Evolutionary conservation across 2,329 filamentous ascomycete species (phyloP), one percentile per base, ranked within the genome.

Genomic region (Ceratocystis alfenasii): DNA sequence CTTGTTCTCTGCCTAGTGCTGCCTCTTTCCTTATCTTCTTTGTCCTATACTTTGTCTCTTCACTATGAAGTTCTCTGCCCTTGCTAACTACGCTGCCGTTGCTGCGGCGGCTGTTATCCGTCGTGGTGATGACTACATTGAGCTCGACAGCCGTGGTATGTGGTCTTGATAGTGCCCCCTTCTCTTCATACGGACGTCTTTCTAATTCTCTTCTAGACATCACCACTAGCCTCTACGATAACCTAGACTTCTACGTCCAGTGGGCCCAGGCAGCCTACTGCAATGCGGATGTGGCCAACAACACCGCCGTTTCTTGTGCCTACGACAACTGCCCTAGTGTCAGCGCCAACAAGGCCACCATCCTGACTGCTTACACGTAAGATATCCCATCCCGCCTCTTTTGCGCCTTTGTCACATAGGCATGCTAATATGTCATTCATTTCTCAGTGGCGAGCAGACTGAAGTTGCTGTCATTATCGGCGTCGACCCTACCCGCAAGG

Each of bases 391-490:
- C 25, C 53, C 33, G 36, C 28, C 1, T 10, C 55, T 66, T 33
- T 7, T 20, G 41, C 41, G 22, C 6, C 3, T 5, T 41, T 41
- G 41, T n/a, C 46, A 65, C 41, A 53, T 61, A 70, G 68, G 5
- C 68, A 69, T 20, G 57, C 59, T 4, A 62, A 71, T 68, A 4
- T 71, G 25, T 70, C 55, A 41, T n/a, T 53, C 22, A 15, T 71
- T 8, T 20, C 68, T 61, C 12, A 81, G 78, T 28, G 79, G 76
- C 5, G 60, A 68, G 8, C 41, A 70, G 30, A 78, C 79, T 2
- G 80, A 80, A 66, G 76, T 80, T 57, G 73, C 78, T 45, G 82
- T 80, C 66, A 81, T 81, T 66, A 76, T 84, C 25, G 77, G 79
- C 30, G 74, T 78, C 25, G 83, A 86, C 71, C 69, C 75, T 20